phyloP scores from a whole-genome alignment of 2,329 filamentous ascomycete species.

The Geoglossum cookeanum region DNA sequence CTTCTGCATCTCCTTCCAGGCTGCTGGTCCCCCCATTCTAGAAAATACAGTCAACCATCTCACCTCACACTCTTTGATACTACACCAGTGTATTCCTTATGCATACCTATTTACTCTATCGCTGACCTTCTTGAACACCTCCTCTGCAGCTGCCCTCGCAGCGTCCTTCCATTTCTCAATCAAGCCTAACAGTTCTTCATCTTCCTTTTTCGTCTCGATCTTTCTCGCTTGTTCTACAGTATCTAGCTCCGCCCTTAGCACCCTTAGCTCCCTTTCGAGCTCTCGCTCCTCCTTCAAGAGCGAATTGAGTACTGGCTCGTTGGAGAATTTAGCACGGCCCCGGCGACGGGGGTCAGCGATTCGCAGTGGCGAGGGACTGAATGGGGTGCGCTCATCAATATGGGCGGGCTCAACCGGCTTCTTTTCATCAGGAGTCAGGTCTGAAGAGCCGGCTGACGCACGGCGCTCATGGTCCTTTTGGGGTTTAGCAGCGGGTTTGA shows the following conservation, averaged over 20 bases:
- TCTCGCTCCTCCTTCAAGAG: slow-evolving; percentile 18
- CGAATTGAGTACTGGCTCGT: slow-evolving; percentile 11
- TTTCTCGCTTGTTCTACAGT: slow-evolving; percentile 31
- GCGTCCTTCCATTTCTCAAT: slow-evolving; percentile 41
- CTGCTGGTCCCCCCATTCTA: slow-evolving; percentile 39
- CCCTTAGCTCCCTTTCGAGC: slow-evolving; percentile 20
- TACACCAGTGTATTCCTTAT: neutral
- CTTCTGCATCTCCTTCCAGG: slow-evolving; percentile 32
- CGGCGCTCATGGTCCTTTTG: neutral
- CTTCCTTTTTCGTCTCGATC: slow-evolving; percentile 26
- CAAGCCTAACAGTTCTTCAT: slow-evolving; percentile 36
- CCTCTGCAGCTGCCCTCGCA: slow-evolving; percentile 44
- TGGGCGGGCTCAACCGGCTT: neutral
- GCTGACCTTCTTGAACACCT: slow-evolving; percentile 40
- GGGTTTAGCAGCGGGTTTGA: slow-evolving; percentile 21
- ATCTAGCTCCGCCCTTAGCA: slow-evolving; percentile 29
- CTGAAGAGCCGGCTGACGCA: neutral
- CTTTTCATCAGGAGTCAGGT: neutral
- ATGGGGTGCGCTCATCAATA: neutral
- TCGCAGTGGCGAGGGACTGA: neutral
- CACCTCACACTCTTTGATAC: neutral
- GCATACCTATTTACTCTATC: slow-evolving; percentile 33
- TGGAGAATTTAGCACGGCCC: neutral
- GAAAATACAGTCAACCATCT: neutral
- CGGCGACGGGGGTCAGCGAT: neutral